Conservation (phyloP, 2,329 filamentous ascomycete genomes). For the Colletotrichum tanaceti region DNA sequence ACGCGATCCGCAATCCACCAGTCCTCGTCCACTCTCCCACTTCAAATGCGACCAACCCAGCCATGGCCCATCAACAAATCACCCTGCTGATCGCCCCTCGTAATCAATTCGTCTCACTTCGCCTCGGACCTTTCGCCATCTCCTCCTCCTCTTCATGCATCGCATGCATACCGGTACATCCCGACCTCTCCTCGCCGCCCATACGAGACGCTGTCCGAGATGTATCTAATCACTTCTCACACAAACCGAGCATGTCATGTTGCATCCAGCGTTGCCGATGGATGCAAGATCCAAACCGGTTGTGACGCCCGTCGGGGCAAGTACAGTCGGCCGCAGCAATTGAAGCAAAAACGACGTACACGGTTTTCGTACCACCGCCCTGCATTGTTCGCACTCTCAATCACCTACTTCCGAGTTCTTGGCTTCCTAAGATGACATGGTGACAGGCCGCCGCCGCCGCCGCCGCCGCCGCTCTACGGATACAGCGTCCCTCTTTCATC, state of each 20-base stretch:
- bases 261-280: slow-evolving; percentile 7
- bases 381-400: neutral
- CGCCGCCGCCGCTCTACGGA: neutral
- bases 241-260: neutral
- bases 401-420: neutral
- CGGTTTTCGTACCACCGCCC: neutral
- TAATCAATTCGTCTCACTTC: slow-evolving; percentile 14
- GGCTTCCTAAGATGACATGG: neutral
- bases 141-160: slow-evolving; percentile 17
- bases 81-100: slow-evolving; percentile 34
- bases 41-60: slow-evolving; percentile 34
- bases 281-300: slow-evolving; percentile 7
- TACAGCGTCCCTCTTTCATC: neutral
- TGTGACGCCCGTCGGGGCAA: slow-evolving; percentile 9
- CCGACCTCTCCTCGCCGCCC: neutral
- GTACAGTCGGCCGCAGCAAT: neutral
- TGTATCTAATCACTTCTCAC: slow-evolving; percentile 6
- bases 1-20: slow-evolving; percentile 36
- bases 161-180: slow-evolving; percentile 2
- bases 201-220: slow-evolving; percentile 1
- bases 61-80: slow-evolving; percentile 27
- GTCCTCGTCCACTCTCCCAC: slow-evolving; percentile 21
- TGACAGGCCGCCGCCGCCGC: neutral
- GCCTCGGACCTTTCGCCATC: slow-evolving; percentile 16
- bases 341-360: neutral